Conservation (phyloP, 2,329 filamentous ascomycete species). For the Dactylellina leptospora region DNA sequence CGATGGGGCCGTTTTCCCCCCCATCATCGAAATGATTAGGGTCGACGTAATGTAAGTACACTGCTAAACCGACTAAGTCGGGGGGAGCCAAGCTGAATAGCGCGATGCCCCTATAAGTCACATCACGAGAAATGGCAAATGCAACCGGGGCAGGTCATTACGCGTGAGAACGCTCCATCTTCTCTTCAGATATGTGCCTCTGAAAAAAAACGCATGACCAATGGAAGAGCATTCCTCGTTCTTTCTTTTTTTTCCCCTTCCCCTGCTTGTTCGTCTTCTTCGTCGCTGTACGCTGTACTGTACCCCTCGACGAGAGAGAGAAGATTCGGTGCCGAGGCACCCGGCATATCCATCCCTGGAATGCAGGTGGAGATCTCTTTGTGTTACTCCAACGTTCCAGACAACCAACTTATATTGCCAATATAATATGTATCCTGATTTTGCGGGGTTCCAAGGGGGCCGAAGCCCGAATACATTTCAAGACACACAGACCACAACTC, state of each 20-base stretch:
- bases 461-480: too few species aligned
- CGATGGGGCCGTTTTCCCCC: not conserved
- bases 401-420: constrained; percentile 4
- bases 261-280: too few species aligned
- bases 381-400: constrained; percentile 34
- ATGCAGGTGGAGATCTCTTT: constrained; percentile 42
- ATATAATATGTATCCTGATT: not conserved
- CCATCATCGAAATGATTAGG: not conserved
- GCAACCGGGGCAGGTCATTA: constrained; percentile 10
- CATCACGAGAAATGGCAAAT: constrained; percentile 10
- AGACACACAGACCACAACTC: too few species aligned
- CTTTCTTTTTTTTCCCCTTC: too few species aligned
- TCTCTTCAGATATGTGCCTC: too few species aligned
- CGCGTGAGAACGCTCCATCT: not conserved
- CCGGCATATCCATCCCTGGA: constrained; percentile 21
- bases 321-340: constrained; percentile 13
- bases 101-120: constrained; percentile 16
- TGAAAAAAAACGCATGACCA: too few species aligned
- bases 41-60: constrained; percentile 2
- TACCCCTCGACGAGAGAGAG: too few species aligned
- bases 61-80: constrained; percentile 8
- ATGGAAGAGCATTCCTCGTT: too few species aligned
- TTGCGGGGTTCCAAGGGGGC: not conserved
- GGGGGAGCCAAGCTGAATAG: constrained; percentile 11
- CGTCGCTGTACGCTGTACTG: too few species aligned